Percentiles rank a stretch among this genome's conserved stretches.
These are phyloP conservation scores for Kwoniella newhampshirensis DNA, from an alignment of 768 basidiomycete genomes.

Conservation along the genomic window DNA sequence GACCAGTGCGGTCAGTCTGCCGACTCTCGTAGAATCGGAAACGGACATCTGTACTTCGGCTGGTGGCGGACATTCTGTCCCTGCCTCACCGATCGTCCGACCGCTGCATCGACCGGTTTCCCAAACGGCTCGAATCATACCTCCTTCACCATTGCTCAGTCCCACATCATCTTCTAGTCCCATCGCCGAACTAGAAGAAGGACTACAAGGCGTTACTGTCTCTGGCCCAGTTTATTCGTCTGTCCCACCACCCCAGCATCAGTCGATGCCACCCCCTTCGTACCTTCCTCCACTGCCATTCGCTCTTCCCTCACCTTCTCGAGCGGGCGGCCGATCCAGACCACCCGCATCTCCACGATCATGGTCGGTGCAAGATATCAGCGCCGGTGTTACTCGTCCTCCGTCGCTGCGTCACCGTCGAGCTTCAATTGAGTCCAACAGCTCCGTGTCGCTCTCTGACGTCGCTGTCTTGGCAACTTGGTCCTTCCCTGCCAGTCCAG, in stretches of 20 bases:
- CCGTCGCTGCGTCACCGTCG: neutral
- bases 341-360: constrained; percentile 8
- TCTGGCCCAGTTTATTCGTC: constrained; percentile 2
- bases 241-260: constrained; percentile 10
- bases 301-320: neutral
- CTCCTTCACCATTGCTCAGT: constrained; percentile 3
- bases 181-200: neutral
- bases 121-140: neutral
- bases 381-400: neutral
- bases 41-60: neutral
- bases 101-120: neutral
- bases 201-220: neutral
- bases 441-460: constrained; percentile 17
- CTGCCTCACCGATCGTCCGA: constrained; percentile 16
- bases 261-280: neutral
- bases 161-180: neutral
- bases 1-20: constrained; percentile 27
- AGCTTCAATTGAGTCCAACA: constrained; percentile 12
- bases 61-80: constrained; percentile 5
- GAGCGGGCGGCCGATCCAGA: neutral
- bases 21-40: constrained; percentile 23
- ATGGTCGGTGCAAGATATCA: constrained; percentile 17
- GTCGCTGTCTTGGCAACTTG: constrained; percentile 31
- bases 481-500: constrained; percentile 22
- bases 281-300: neutral